These are phyloP conservation scores for Chlamydomonas reinhardtii DNA, from an alignment of 163 green algal species.

Conservation along the genomic window DNA sequence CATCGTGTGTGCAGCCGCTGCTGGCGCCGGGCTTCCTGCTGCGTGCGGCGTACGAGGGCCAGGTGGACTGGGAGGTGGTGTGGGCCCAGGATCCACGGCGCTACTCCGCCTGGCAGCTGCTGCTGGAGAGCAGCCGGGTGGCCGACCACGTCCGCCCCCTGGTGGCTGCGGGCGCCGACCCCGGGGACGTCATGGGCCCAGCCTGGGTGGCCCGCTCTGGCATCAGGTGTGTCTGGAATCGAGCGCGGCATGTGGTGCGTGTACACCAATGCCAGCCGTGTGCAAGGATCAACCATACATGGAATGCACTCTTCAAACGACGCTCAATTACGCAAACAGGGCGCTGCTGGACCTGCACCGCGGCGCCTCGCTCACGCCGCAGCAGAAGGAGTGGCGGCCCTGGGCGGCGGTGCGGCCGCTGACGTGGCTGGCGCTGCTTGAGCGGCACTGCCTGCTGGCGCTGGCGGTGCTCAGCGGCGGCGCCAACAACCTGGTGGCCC, in stretches of 20 bases:
- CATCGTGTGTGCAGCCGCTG: background rate
- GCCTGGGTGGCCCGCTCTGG: too few species aligned
- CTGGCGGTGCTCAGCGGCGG: background rate
- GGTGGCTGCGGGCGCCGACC: background rate
- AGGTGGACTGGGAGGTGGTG: background rate
- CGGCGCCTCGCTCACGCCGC: background rate
- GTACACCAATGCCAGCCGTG: too few species aligned
- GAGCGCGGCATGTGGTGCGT: too few species aligned
- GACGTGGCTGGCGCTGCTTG: constrained; percentile 8
- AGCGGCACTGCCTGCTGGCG: constrained; percentile 13
- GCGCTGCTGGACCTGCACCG: background rate
- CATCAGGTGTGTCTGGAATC: too few species aligned
- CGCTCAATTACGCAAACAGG: background rate
- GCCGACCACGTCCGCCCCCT: background rate
- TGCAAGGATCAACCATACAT: too few species aligned
- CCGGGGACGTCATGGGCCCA: background rate
- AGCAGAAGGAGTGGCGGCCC: background rate
- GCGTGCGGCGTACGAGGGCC: background rate
- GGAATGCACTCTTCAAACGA: too few species aligned
- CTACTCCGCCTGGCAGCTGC: constrained; percentile 5
- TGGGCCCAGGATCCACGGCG: background rate
- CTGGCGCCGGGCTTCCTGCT: background rate
- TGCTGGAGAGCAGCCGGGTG: background rate
- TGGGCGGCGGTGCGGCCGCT: constrained; percentile 3
- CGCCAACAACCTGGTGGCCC: background rate